Conservation (phyloP, 73 alveolate species). For the Durusdinium trenchii region DNA sequence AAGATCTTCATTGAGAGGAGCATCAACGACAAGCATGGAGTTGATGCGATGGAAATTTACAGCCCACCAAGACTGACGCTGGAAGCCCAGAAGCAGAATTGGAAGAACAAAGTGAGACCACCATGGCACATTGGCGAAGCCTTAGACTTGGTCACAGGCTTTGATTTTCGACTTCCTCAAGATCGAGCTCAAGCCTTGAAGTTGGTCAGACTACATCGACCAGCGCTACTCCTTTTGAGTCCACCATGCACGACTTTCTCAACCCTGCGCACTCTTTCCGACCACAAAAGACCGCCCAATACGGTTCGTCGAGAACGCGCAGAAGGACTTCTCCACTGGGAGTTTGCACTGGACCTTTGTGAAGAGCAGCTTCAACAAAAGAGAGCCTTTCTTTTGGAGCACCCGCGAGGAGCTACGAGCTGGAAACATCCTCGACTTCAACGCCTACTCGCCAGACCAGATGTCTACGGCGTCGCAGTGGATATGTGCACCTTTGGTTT, state of each 20-base stretch:
- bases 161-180: neutral
- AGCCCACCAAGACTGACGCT: too few relatives aligned
- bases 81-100: too few relatives aligned
- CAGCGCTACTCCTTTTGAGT: neutral
- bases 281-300: neutral
- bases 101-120: too few relatives aligned
- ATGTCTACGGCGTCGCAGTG: neutral
- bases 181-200: neutral
- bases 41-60: too few relatives aligned
- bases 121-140: neutral
- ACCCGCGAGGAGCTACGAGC: neutral
- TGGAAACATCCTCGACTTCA: neutral
- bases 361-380: neutral
- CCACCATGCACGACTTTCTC: neutral
- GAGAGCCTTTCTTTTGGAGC: conserved; percentile 2
- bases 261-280: neutral
- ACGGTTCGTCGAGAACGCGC: neutral
- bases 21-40: too few relatives aligned
- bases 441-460: neutral
- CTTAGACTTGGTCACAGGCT: conserved; percentile 2
- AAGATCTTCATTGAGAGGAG: too few relatives aligned
- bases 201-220: neutral
- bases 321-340: neutral
- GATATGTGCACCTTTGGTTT: neutral
- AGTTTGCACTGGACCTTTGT: neutral